Evolutionary conservation across 108 stramenopile species (phyloP), one percentile per base, ranked within the genome.

Genomic region (Nitzschia sp.): DNA sequence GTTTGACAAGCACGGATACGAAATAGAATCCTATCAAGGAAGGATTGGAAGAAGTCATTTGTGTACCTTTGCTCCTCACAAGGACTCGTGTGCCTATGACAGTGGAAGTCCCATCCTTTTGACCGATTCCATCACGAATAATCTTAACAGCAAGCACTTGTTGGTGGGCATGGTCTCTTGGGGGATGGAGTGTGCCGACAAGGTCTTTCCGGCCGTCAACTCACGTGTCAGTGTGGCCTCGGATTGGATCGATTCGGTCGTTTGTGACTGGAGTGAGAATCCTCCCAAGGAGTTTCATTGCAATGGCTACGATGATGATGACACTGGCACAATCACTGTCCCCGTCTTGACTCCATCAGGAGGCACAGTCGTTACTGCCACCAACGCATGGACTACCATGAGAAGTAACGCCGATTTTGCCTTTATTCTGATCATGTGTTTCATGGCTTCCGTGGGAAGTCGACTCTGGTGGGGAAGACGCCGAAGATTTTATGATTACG

Each of bases 151-250:
- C 32, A 8, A 66, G 38, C 63, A 73, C 32, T 15, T 41, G 6
- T 34, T 34, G 33, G 48, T 70, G 9, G 69, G 69, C 2, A 30
- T 70, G 30, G 48, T 52, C 3, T 52, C 47, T 13, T 70, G 69
- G 69, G 69, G 69, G 3, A 9, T 23, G n/a, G 69, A 44, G 3
- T 70, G 69, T 50, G 69, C 46, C 23, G 21, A 57, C 9, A 17
- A 29, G 0, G 34, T 26, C 13, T 68, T 71, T 47, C 76, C 82
- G n/a, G 82, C 79, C 19, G 85, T 86, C 2, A 86, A 89, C 68
- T 66, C 88, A 13, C 71, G 81, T 1, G 61, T 85, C 22, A 72
- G 76, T 27, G 28, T 17, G 2, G 77, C 38, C 0, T 71, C 66
- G 45, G 54, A 74, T 56, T 89, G 88, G 88, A 85, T 89, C 17